Conservation (phyloP, 495 filamentous ascomycete species). For the Astrocystis sublimbata region DNA sequence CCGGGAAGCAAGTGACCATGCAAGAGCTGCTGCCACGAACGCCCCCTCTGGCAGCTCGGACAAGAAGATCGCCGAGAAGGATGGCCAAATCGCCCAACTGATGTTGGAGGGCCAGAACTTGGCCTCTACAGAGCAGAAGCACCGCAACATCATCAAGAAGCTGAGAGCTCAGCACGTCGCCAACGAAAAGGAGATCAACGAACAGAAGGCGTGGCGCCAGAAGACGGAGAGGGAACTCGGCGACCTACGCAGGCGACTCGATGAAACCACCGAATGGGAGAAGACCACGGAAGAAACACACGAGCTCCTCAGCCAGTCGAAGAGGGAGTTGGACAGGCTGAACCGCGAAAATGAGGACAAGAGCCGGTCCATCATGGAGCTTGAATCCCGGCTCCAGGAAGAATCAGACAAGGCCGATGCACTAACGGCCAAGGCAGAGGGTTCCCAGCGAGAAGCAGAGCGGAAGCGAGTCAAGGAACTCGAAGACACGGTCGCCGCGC, state of each 20-base stretch:
- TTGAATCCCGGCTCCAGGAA: conserved; percentile 70
- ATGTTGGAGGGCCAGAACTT: conserved; percentile 93
- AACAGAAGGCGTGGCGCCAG: conserved; percentile 63
- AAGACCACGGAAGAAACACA: conserved; percentile 64
- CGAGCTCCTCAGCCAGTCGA: conserved; percentile 63
- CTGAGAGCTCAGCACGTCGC: conserved; percentile 63
- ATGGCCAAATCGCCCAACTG: conserved; percentile 83
- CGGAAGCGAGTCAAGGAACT: conserved; percentile 65
- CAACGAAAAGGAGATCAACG: conserved; percentile 63
- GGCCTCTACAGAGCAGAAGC: conserved; percentile 79
- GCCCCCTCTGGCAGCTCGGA: conserved; percentile 66
- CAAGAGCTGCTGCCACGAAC: conserved; percentile 61
- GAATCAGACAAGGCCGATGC: conserved; percentile 65
- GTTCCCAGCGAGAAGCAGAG: conserved; percentile 67
- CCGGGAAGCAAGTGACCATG: conserved; percentile 70
- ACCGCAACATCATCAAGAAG: conserved; percentile 81
- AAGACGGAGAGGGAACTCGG: conserved; percentile 65
- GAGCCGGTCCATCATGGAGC: conserved; percentile 62
- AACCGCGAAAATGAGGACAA: conserved; percentile 67
- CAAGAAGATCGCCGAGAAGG: conserved; percentile 80
- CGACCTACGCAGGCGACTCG: conserved; percentile 59
- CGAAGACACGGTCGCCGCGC: conserved; percentile 68
- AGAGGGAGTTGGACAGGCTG: conserved; percentile 69
- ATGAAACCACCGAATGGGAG: conserved; percentile 66
- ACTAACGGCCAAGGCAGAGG: conserved; percentile 65